A percentile compares a stretch with the other conserved stretches of the same genome.
Conservation (phyloP, 73 alveolate genomes). For the Paramecium pentaurelia region DNA sequence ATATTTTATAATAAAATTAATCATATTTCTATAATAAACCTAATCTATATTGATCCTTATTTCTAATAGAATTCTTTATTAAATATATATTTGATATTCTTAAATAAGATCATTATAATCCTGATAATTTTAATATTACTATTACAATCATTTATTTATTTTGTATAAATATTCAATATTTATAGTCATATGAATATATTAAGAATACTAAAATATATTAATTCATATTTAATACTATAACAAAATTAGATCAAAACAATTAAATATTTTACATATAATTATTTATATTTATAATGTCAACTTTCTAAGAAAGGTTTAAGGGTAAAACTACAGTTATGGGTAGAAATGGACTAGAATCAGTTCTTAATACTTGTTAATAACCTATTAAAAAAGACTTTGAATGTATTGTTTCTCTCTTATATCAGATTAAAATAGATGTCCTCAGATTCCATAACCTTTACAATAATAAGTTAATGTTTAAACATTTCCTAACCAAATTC, state of each 20-base stretch:
- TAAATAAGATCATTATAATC: too few species aligned
- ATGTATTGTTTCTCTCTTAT: neutral
- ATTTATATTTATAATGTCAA: neutral
- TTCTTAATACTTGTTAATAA: neutral
- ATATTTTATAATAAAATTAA: too few species aligned
- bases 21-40: neutral
- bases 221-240: too few species aligned
- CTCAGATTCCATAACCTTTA: neutral
- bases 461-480: neutral
- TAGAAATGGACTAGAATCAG: slow-evolving; percentile 24
- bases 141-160: too few species aligned
- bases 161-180: too few species aligned
- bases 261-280: neutral
- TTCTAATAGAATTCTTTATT: too few species aligned
- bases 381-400: slow-evolving; percentile 10
- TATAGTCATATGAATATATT: too few species aligned
- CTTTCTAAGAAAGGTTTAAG: slow-evolving; percentile 39
- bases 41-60: too few species aligned
- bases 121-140: too few species aligned
- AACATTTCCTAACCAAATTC: neutral
- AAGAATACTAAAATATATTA: too few species aligned
- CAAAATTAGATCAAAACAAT: neutral
- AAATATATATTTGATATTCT: too few species aligned
- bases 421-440: neutral
- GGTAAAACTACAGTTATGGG: slow-evolving; percentile 48